Evolutionary conservation across 2,329 filamentous ascomycete genomes (phyloP).

Genomic region (Fusarium secorum): DNA sequence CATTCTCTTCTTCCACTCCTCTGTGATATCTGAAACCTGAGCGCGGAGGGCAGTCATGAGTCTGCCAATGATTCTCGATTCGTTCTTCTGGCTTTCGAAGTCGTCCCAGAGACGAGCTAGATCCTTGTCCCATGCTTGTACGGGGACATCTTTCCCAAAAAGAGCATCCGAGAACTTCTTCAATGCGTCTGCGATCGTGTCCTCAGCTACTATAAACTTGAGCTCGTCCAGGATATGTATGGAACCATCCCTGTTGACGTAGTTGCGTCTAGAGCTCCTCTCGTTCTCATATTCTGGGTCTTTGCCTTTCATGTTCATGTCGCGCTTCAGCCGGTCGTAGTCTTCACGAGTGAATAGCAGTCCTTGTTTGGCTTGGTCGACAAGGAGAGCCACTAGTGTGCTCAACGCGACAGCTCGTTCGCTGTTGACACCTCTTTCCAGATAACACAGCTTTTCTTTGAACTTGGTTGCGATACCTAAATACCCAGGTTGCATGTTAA

Average conservation of each 20-base stretch:
- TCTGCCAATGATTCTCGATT: constrained; percentile 41
- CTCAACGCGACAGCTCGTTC: constrained; percentile 58
- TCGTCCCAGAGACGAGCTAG: constrained; percentile 46
- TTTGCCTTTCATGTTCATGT: constrained; percentile 37
- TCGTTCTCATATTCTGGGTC: constrained; percentile 57
- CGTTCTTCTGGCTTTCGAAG: constrained; percentile 44
- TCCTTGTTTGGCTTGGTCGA: constrained; percentile 67
- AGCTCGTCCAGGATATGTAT: constrained; percentile 69
- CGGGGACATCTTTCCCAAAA: constrained; percentile 9
- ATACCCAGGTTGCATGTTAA: constrained; percentile 63
- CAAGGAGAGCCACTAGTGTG: constrained; percentile 59
- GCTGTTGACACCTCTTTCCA: constrained; percentile 58
- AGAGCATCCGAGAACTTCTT: constrained; percentile 43
- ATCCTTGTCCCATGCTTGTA: constrained; percentile 49
- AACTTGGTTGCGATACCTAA: constrained; percentile 71
- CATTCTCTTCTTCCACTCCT: constrained; percentile 48
- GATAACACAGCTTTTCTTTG: constrained; percentile 70
- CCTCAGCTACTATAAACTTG: constrained; percentile 61
- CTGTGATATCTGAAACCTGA: constrained; percentile 43
- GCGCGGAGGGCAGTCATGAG: constrained; percentile 47
- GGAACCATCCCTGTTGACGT: constrained; percentile 29
- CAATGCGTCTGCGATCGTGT: constrained; percentile 50
- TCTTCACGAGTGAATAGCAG: constrained; percentile 53
- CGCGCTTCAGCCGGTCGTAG: constrained; percentile 10
- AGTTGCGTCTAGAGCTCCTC: constrained; percentile 36